Conservation (phyloP, 2,329 filamentous ascomycete species). For the Xylaria sp. region DNA sequence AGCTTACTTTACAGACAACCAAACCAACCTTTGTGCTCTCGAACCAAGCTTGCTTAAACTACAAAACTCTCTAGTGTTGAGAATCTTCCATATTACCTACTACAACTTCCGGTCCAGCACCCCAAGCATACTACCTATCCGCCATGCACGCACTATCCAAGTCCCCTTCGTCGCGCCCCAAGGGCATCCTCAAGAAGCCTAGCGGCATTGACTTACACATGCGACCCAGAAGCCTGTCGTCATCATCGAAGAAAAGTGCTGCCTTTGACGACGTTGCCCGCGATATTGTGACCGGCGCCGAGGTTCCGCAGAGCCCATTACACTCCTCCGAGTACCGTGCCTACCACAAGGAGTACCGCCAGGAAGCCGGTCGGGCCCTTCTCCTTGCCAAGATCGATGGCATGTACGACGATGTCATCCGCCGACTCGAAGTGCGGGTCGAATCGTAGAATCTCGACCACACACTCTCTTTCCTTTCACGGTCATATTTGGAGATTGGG, state of each 20-base stretch:
- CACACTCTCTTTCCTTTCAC: not conserved
- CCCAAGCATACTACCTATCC: not conserved
- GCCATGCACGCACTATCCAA: constrained; percentile 16
- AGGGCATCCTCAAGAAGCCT: constrained; percentile 23
- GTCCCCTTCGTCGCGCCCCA: constrained; percentile 17
- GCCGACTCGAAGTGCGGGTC: constrained; percentile 19
- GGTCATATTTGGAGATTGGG: not conserved
- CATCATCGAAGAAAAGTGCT: constrained; percentile 20
- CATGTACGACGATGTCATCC: constrained; percentile 23
- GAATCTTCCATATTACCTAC: not conserved
- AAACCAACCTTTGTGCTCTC: not conserved
- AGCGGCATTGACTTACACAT: constrained; percentile 18
- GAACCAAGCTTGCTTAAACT: not conserved
- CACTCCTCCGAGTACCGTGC: constrained; percentile 22
- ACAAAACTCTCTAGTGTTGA: not conserved
- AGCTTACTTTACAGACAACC: not conserved
- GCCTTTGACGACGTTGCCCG: constrained; percentile 22
- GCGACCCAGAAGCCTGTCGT: constrained; percentile 18
- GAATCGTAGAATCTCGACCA: constrained; percentile 9
- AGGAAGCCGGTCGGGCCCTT: constrained; percentile 20
- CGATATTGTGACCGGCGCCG: constrained; percentile 22
- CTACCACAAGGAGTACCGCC: constrained; percentile 22
- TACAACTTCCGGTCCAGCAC: not conserved
- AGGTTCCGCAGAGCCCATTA: constrained; percentile 20
- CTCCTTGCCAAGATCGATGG: constrained; percentile 21